Percentiles rank a stretch among this genome's conserved stretches.
Conservation (phyloP, 768 basidiomycete species). For the Amanita exitialis region DNA sequence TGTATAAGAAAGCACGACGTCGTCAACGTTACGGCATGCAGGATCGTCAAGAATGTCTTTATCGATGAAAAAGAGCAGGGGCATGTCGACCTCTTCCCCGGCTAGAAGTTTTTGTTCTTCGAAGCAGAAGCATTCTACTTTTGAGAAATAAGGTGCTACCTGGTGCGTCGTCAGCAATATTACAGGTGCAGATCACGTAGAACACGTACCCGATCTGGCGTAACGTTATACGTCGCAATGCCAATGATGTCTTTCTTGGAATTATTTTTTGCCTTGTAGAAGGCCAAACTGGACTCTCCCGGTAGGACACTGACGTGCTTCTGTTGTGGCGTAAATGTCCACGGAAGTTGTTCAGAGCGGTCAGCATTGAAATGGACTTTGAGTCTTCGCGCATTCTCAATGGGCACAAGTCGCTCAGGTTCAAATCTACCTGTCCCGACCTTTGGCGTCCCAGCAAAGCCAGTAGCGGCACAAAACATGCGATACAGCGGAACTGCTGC, state of each 20-base stretch:
- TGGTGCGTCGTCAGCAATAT: constrained; percentile 19
- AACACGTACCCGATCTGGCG: constrained; percentile 83
- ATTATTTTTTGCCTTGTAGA: constrained; percentile 88
- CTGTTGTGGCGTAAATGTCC: constrained; percentile 89
- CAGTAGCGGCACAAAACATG: constrained; percentile 96
- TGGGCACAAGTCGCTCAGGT: constrained; percentile 74
- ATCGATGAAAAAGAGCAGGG: constrained; percentile 97
- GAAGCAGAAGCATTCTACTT: constrained; percentile 99
- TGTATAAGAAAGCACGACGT: constrained; percentile 92
- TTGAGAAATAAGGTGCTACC: constrained; percentile 98
- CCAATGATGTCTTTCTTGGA: constrained; percentile 87
- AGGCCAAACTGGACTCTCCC: constrained; percentile 93
- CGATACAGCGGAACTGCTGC: constrained; percentile 96
- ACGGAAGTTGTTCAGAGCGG: constrained; percentile 79
- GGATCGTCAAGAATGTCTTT: constrained; percentile 95
- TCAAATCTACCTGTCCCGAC: constrained; percentile 81
- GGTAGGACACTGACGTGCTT: constrained; percentile 84
- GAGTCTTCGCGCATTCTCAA: constrained; percentile 61
- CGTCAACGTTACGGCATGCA: constrained; percentile 74
- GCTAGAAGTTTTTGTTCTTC: constrained; percentile 95
- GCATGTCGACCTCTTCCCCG: constrained; percentile 96
- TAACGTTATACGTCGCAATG: constrained; percentile 98
- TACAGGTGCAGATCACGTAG: neutral
- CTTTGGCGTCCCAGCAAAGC: constrained; percentile 91
- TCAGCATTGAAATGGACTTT: constrained; percentile 97